These are phyloP conservation scores for Backusella parvicylindrica DNA, from an alignment of 192 early-diverging fungal genomes.

Conservation along the genomic window DNA sequence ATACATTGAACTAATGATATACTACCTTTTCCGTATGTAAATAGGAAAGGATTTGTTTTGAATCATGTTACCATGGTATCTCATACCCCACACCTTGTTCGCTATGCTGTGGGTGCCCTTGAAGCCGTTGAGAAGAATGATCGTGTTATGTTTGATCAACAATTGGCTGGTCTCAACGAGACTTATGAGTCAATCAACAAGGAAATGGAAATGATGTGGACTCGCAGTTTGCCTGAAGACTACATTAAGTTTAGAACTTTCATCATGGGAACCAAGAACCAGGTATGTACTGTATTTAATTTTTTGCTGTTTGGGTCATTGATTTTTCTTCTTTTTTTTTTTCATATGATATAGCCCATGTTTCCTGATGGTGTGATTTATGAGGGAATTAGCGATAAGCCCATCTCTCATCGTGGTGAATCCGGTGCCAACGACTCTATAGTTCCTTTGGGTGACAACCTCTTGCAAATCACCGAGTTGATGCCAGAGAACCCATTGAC, in stretches of 20 bases:
- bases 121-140: slow-evolving; percentile 44
- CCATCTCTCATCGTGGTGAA: slow-evolving; percentile 75
- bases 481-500: slow-evolving; percentile 85
- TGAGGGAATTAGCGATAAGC: slow-evolving; percentile 60
- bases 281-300: slow-evolving; percentile 18
- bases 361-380: slow-evolving; percentile 89
- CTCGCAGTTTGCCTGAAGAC: slow-evolving; percentile 58
- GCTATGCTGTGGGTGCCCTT: slow-evolving; percentile 56
- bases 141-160: slow-evolving; percentile 60
- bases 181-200: slow-evolving; percentile 69
- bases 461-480: slow-evolving; percentile 73
- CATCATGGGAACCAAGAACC: slow-evolving; percentile 86
- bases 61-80: slow-evolving; percentile 89
- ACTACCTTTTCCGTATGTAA: neutral
- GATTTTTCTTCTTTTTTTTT: neutral
- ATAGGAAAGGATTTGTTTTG: slow-evolving; percentile 69
- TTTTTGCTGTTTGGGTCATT: neutral
- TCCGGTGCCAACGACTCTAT: slow-evolving; percentile 85
- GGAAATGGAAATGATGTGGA: slow-evolving; percentile 82
- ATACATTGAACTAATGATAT: neutral
- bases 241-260: slow-evolving; percentile 90
- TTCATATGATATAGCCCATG: slow-evolving; percentile 56
- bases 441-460: slow-evolving; percentile 82
- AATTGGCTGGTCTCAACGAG: slow-evolving; percentile 50
- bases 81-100: slow-evolving; percentile 65